These are phyloP conservation scores for Luzula sylvatica DNA, from an alignment of 176 grass and related monocot genomes.

Conservation along the genomic window DNA sequence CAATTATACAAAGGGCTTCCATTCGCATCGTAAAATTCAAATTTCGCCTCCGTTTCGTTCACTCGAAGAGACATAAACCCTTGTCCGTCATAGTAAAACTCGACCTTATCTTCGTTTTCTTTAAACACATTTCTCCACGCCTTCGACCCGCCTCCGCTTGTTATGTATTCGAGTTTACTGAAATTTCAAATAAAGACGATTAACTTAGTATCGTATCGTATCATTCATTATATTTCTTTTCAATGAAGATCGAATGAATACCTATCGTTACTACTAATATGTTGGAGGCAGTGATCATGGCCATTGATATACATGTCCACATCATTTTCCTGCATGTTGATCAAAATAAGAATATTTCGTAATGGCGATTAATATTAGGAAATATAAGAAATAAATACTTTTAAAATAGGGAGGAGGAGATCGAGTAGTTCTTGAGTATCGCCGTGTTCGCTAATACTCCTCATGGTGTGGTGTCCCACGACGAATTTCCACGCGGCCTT, in stretches of 20 bases:
- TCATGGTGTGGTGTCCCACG: conserved; percentile 76
- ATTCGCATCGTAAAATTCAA: conserved; percentile 53
- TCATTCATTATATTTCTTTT: no score
- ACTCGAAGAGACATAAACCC: conserved; percentile 84
- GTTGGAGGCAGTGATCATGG: conserved; percentile 89
- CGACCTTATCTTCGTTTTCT: conserved; percentile 48
- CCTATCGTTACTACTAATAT: conserved; percentile 86
- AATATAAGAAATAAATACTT: conserved; percentile 26
- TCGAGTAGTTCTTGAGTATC: conserved; percentile 65
- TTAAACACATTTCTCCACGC: conserved; percentile 64
- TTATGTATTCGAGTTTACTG: conserved; percentile 80
- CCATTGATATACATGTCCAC: conserved; percentile 78
- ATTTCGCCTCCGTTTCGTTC: conserved; percentile 25
- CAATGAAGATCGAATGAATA: conserved; percentile 12
- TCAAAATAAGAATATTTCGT: no score
- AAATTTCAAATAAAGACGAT: not conserved
- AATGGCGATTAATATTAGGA: not conserved
- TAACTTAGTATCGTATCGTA: no score
- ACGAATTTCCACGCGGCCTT: conserved; percentile 68
- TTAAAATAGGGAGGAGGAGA: conserved; percentile 58
- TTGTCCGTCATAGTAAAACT: conserved; percentile 86
- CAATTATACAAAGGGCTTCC: conserved; percentile 49
- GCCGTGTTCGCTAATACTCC: conserved; percentile 73
- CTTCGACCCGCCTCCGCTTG: conserved; percentile 73
- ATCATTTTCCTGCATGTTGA: conserved; percentile 30